A percentile compares a stretch with the other conserved stretches of the same genome.
Evolutionary conservation across 2,329 filamentous ascomycete species (phyloP).

Genomic region (Aphanoascus verrucosus): DNA sequence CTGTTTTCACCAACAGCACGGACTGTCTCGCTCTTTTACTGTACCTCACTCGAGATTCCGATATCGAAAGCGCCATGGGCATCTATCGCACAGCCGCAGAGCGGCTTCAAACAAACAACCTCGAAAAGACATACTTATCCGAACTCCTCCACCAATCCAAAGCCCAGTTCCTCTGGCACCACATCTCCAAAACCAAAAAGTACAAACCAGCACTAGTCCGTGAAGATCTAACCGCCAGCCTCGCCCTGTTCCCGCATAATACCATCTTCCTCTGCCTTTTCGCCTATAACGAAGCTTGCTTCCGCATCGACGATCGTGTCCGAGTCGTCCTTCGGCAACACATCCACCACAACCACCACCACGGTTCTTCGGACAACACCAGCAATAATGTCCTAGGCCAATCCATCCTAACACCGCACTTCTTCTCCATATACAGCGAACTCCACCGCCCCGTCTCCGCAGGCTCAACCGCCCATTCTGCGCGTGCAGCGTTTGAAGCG

Average conservation of each 20-base stretch:
- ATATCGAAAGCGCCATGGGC: slow-evolving; percentile 30
- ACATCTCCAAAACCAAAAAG: slow-evolving; percentile 51
- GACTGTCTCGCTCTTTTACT: slow-evolving; percentile 55
- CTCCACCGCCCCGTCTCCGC: slow-evolving; percentile 35
- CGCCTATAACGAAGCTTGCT: slow-evolving; percentile 60
- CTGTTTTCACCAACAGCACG: slow-evolving; percentile 45
- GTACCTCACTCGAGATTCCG: slow-evolving; percentile 47
- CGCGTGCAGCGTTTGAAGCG: slow-evolving; percentile 46
- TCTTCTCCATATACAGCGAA: slow-evolving; percentile 48
- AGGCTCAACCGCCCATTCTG: slow-evolving; percentile 42
- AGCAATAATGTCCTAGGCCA: slow-evolving; percentile 10
- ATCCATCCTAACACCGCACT: slow-evolving; percentile 30
- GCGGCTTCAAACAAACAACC: slow-evolving; percentile 33
- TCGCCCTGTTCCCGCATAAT: slow-evolving; percentile 61
- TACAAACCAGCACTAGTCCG: slow-evolving; percentile 60
- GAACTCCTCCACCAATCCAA: slow-evolving; percentile 62
- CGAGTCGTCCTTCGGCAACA: slow-evolving; percentile 49
- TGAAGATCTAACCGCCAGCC: slow-evolving; percentile 48
- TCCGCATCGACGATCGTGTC: slow-evolving; percentile 65
- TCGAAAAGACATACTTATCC: slow-evolving; percentile 26
- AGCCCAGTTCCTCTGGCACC: slow-evolving; percentile 54
- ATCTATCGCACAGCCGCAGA: slow-evolving; percentile 36
- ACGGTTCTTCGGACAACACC: slow-evolving; percentile 18
- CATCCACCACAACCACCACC: slow-evolving; percentile 22
- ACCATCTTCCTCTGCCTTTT: slow-evolving; percentile 63